Conservation (phyloP, 495 filamentous ascomycete species). For the Trichoderma asperelloides region DNA sequence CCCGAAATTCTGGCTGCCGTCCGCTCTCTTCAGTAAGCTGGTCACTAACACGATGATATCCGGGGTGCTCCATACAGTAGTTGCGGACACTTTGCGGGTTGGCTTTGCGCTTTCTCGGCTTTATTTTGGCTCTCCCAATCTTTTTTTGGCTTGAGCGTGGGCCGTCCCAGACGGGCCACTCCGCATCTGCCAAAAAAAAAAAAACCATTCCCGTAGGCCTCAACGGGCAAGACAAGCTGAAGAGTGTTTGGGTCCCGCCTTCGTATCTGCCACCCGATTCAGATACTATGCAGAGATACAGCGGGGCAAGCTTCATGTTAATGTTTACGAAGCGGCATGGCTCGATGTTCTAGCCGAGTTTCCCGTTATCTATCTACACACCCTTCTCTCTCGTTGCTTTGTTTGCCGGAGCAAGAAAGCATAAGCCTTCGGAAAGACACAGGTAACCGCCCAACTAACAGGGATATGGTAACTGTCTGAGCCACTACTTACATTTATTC, state of each 20-base stretch:
- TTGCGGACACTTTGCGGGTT: background rate
- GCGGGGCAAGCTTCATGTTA: background rate
- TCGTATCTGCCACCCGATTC: background rate
- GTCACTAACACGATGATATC: background rate
- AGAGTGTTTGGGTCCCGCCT: background rate
- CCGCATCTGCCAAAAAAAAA: background rate
- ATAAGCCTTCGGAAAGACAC: background rate
- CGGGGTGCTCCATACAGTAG: background rate
- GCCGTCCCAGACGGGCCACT: slow-evolving; percentile 5
- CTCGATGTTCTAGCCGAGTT: background rate
- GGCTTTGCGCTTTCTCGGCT: background rate
- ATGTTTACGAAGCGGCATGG: background rate
- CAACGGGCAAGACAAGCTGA: background rate
- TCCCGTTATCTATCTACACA: background rate
- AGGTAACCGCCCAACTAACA: background rate
- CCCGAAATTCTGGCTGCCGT: background rate
- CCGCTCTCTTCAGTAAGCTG: background rate
- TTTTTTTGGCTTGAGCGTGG: background rate
- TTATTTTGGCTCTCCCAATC: background rate
- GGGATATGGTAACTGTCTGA: background rate
- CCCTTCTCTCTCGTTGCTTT: background rate
- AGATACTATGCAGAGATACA: background rate
- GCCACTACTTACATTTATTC: background rate
- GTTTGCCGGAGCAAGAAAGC: background rate
- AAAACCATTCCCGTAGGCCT: background rate